Percentiles rank a stretch among this genome's conserved stretches.
Evolutionary conservation across 139 green algal genomes (phyloP).

Genomic region (Prasinococcaceae sp.): DNA sequence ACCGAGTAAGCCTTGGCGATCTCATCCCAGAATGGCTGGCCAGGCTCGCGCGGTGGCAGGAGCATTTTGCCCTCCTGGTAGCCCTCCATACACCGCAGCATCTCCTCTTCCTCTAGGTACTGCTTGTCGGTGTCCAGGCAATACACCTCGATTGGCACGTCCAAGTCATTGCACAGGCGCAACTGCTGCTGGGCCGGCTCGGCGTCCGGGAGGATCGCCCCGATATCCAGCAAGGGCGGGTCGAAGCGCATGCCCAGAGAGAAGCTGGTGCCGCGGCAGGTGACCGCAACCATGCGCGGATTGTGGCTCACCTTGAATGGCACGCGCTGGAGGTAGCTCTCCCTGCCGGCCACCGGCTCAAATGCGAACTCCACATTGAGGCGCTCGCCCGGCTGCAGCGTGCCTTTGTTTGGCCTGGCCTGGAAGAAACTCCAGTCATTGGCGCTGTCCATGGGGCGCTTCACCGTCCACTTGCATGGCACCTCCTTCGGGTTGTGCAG

Average conservation of each 20-base stretch:
- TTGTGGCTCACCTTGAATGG: constrained; percentile 49
- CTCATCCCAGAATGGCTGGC: constrained; percentile 37
- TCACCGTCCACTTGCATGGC: constrained; percentile 45
- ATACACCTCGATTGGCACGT: constrained; percentile 43
- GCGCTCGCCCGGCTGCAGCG: constrained; percentile 34
- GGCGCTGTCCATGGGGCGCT: constrained; percentile 38
- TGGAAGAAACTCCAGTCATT: constrained; percentile 54
- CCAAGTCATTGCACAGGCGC: constrained; percentile 40
- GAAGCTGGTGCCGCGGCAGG: constrained; percentile 25
- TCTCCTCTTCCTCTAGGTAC: constrained; percentile 46
- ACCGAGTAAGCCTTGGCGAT: constrained; percentile 21
- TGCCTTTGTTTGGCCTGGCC: constrained; percentile 29
- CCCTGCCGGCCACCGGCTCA: constrained; percentile 24
- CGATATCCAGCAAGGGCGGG: constrained; percentile 36
- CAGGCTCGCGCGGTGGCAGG: constrained; percentile 28
- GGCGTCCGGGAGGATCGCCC: constrained; percentile 41
- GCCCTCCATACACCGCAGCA: constrained; percentile 25
- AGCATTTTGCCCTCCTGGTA: constrained; percentile 31
- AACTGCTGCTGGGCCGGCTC: constrained; percentile 29
- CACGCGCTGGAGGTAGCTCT: constrained; percentile 31
- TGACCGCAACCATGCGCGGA: constrained; percentile 23
- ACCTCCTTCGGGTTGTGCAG: constrained; percentile 55
- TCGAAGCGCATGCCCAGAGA: constrained; percentile 31
- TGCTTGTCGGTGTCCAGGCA: constrained; percentile 50
- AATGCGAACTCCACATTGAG: constrained; percentile 38